These are phyloP conservation scores for Naganishia liquefaciens DNA, from an alignment of 1,284 basidiomycete genomes.

Conservation along the genomic window DNA sequence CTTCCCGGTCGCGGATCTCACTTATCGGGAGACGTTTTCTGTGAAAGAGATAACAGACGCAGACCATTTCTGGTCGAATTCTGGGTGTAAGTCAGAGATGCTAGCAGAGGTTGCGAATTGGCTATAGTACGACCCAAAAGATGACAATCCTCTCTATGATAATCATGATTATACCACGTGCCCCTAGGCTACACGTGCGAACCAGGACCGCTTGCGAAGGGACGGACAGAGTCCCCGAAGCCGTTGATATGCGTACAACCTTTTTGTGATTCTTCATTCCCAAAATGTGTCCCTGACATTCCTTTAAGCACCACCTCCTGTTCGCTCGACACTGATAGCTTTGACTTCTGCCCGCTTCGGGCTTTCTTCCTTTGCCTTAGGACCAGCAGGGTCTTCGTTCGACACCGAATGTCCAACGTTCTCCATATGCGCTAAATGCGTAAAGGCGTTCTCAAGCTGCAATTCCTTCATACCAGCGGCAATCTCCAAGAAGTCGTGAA, in stretches of 20 bases:
- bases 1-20: background rate
- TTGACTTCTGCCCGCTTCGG: constrained; percentile 55
- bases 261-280: constrained; percentile 7
- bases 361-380: constrained; percentile 46
- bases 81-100: background rate
- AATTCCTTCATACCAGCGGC: constrained; percentile 81
- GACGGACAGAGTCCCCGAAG: background rate
- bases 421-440: constrained; percentile 52
- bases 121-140: constrained; percentile 1
- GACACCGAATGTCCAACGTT: constrained; percentile 35
- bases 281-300: background rate
- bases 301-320: constrained; percentile 72
- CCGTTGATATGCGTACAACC: constrained; percentile 20
- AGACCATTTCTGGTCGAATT: constrained; percentile 26
- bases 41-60: constrained; percentile 3
- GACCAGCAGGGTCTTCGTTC: constrained; percentile 40
- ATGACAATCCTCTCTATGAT: background rate
- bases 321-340: constrained; percentile 80
- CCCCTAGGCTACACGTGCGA: constrained; percentile 11
- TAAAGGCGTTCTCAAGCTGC: constrained; percentile 60
- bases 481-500: constrained; percentile 81
- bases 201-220: constrained; percentile 11
- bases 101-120: constrained; percentile 1
- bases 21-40: background rate
- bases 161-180: constrained; percentile 17